phyloP scores from a whole-genome alignment of 2,329 filamentous ascomycete genomes.

The Talaromyces sp. region DNA sequence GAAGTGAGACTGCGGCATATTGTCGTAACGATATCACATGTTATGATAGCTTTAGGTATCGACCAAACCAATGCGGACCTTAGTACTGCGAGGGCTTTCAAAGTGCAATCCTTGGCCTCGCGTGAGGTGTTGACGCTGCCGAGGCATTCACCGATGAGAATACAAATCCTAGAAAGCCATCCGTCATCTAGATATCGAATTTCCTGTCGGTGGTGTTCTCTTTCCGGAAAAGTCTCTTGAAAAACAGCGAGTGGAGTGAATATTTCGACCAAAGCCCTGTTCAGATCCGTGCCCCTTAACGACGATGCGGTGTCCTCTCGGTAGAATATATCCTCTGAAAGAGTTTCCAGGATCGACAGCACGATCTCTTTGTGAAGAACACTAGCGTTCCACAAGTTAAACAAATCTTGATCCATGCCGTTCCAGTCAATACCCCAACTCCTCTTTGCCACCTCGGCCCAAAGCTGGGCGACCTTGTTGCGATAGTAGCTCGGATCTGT shows the following conservation, averaged over 20 bases:
- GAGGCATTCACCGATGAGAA: slow-evolving; percentile 71
- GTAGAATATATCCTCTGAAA: slow-evolving; percentile 92
- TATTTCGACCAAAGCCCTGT: slow-evolving; percentile 87
- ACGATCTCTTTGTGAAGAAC: slow-evolving; percentile 78
- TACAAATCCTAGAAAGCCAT: slow-evolving; percentile 76
- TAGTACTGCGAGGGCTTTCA: slow-evolving; percentile 74
- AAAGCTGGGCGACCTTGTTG: slow-evolving; percentile 91
- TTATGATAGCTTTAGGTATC: slow-evolving; percentile 74
- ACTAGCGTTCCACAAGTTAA: slow-evolving; percentile 69
- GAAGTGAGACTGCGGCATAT: slow-evolving; percentile 70
- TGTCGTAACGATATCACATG: slow-evolving; percentile 65
- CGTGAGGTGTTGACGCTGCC: slow-evolving; percentile 63
- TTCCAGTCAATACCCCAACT: slow-evolving; percentile 92
- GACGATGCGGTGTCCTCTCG: slow-evolving; percentile 84
- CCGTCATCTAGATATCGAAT: slow-evolving; percentile 78
- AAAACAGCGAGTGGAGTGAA: slow-evolving; percentile 79
- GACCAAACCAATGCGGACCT: slow-evolving; percentile 82
- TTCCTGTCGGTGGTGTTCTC: slow-evolving; percentile 60
- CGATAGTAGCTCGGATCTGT: slow-evolving; percentile 78
- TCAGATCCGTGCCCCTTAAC: slow-evolving; percentile 76
- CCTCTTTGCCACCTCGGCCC: slow-evolving; percentile 91
- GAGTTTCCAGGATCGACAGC: slow-evolving; percentile 79
- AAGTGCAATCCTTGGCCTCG: slow-evolving; percentile 65
- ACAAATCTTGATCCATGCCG: slow-evolving; percentile 84
- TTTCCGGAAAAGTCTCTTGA: slow-evolving; percentile 69